Conservation (phyloP, 2,329 filamentous ascomycete species). For the Ascosphaera apis region DNA sequence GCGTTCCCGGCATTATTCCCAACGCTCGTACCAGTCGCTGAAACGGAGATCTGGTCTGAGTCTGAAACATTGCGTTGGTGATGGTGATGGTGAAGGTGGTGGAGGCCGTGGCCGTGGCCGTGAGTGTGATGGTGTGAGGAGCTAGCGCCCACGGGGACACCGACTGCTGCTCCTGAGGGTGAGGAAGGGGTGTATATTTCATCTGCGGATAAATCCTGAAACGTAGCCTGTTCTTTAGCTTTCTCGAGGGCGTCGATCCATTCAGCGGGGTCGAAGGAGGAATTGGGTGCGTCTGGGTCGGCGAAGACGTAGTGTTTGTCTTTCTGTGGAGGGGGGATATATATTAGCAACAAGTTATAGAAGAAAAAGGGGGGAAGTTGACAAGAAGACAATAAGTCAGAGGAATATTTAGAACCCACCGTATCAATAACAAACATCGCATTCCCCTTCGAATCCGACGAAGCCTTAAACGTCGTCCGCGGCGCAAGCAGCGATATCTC, state of each 20-base stretch:
- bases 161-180: neutral
- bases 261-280: conserved; percentile 53
- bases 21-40: neutral
- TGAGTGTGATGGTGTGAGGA: neutral
- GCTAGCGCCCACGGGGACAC: no score
- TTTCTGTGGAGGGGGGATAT: conserved; percentile 28
- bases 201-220: conserved; percentile 32
- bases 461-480: conserved; percentile 57
- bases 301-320: conserved; percentile 88
- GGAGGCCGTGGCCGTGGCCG: no score
- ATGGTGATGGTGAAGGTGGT: neutral
- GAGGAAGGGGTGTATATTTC: neutral
- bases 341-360: conserved; percentile 11
- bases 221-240: conserved; percentile 61
- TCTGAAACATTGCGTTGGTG: neutral
- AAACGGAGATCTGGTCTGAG: neutral
- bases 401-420: conserved; percentile 33
- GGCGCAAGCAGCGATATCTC: conserved; percentile 64
- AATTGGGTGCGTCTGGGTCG: conserved; percentile 46
- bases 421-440: conserved; percentile 80
- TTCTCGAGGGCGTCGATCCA: conserved; percentile 81
- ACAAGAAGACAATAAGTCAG: neutral
- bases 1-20: no score
- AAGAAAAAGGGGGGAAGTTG: conserved; percentile 3
- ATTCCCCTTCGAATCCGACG: conserved; percentile 67